Conservation (phyloP, 257 asterid genomes). For the Prunella vulgaris region DNA sequence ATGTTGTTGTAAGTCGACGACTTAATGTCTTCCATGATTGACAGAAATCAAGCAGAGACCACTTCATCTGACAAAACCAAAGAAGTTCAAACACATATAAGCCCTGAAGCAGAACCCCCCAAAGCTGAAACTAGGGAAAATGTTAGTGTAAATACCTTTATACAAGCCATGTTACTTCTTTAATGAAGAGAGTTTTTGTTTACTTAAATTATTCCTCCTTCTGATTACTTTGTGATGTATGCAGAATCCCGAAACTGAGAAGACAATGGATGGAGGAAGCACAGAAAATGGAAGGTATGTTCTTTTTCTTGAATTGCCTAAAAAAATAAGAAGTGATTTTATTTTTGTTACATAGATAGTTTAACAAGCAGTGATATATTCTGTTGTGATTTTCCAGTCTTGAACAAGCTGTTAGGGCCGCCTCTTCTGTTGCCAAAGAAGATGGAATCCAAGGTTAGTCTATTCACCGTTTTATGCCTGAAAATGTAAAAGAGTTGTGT, state of each 20-base stretch:
- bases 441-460: conserved; percentile 33
- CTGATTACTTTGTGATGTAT: neutral
- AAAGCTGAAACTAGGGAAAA: conserved; percentile 28
- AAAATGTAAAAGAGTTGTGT: neutral
- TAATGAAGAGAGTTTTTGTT: neutral
- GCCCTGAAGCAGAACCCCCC: conserved; percentile 23
- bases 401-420: conserved; percentile 4
- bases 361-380: neutral
- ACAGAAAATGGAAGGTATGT: conserved; percentile 26
- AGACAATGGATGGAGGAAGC: conserved; percentile 16
- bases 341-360: neutral
- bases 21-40: neutral
- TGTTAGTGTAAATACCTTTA: conserved; percentile 15
- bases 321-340: too few species aligned
- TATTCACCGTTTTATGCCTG: neutral
- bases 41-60: conserved; percentile 21
- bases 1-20: neutral
- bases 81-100: conserved; percentile 15
- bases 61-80: conserved; percentile 22
- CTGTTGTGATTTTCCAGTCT: conserved; percentile 17
- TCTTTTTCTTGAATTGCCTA: conserved; percentile 3
- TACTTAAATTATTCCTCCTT: neutral
- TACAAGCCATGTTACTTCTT: conserved; percentile 11
- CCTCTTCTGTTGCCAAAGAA: conserved; percentile 24
- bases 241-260: conserved; percentile 25